phyloP scores from a whole-genome alignment of 495 filamentous ascomycete species.

The Tuber borchii region DNA sequence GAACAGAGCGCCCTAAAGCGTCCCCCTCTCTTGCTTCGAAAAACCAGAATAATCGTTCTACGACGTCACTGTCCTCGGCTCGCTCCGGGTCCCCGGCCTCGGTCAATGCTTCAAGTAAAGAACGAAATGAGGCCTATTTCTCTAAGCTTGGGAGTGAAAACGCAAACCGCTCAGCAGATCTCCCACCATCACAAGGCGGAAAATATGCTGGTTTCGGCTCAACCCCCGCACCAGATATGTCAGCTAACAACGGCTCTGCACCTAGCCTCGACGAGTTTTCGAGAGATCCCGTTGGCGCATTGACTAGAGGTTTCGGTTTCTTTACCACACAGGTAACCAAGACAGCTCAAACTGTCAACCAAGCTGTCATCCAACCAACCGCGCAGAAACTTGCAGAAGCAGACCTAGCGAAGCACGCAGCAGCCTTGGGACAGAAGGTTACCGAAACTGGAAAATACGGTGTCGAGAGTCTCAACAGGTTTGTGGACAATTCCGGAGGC shows the following conservation, averaged over 20 bases:
- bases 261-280: constrained; percentile 76
- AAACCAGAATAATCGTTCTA: background rate
- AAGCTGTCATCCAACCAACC: constrained; percentile 82
- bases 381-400: constrained; percentile 79
- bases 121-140: constrained; percentile 82
- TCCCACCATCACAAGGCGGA: constrained; percentile 83
- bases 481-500: constrained; percentile 45
- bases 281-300: constrained; percentile 78
- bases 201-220: constrained; percentile 89
- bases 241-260: constrained; percentile 25
- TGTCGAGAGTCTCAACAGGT: constrained; percentile 78
- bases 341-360: constrained; percentile 80
- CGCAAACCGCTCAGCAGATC: constrained; percentile 59
- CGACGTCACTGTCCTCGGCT: constrained; percentile 25
- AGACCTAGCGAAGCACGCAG: constrained; percentile 74
- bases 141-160: constrained; percentile 74
- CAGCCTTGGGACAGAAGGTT: constrained; percentile 57
- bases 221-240: constrained; percentile 47
- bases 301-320: constrained; percentile 92
- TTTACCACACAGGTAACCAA: constrained; percentile 78
- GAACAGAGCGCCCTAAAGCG: constrained; percentile 50
- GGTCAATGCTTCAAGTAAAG: constrained; percentile 45
- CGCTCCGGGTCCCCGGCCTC: constrained; percentile 16
- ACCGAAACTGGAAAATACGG: constrained; percentile 66
- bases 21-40: constrained; percentile 7